Base-by-base conservation (phyloP, 2,329 filamentous ascomycete genomes). In the Ophiostoma angusticollis region DNA sequence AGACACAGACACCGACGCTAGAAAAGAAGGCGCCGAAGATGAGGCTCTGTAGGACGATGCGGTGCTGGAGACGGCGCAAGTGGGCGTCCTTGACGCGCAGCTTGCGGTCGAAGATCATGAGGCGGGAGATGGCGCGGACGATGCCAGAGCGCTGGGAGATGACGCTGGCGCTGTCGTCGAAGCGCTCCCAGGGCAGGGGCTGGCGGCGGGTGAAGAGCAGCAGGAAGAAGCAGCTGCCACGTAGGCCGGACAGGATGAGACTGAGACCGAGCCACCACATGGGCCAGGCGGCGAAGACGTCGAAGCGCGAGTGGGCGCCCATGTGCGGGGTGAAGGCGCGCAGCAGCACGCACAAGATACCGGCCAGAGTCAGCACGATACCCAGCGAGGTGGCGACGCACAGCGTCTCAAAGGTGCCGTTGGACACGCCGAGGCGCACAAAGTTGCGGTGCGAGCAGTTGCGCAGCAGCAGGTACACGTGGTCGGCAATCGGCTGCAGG, bases 401-500 rank as follows among this genome's bases (percentile, higher is more conserved):
- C 9, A 67, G 47, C 2, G 65, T 67, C 51, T 67, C 64, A 37
- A 65, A 62, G 3, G 64, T 67, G 27, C 65, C 65, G 49, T 67
- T 71, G 49, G 61, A 67, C 24, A 72, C 63, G 43, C 68, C 70
- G 6, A 74, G 58, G 28, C 68, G 64, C 32, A 72, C 57, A 46
- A 74, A 67, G 50, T 65, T 62, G 39, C 65, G 58, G 48, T 67
- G 58, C 16, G 64, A 68, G 55, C 65, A 67, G 50, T 62, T 65
- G 42, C 58, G 59, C 14, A 68, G 57, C 22, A 68, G 58, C 23
- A 58, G 51, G 47, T 67, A 64, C 27, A 63, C 59, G 49, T 68
- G 64, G 42, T 67, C 63, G 22, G 62, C 64, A 6, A 67, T 52
- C 16, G 63, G 62, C 16, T 47, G 46, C n/a, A 68, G 56, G 37